Conservation (phyloP, 2,329 filamentous ascomycete genomes). For the Aspergillus terreus region DNA sequence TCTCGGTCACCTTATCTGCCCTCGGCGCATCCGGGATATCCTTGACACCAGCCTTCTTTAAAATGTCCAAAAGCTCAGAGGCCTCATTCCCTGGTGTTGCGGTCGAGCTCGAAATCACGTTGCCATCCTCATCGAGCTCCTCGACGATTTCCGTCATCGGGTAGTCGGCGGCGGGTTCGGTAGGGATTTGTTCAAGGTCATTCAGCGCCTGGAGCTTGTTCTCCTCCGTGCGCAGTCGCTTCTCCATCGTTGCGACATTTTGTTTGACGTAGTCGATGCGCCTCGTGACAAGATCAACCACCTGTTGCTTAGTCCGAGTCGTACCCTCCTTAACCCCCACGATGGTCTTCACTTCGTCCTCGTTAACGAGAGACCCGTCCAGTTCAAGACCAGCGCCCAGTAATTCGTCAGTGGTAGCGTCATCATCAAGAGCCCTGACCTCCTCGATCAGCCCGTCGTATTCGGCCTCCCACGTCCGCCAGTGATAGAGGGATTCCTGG, state of each 20-base stretch:
- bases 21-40: conserved; percentile 36
- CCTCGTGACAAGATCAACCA: conserved; percentile 65
- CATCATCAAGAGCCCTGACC: conserved; percentile 55
- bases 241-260: conserved; percentile 72
- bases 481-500: conserved; percentile 73
- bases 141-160: conserved; percentile 90
- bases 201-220: conserved; percentile 61
- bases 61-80: conserved; percentile 64
- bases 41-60: conserved; percentile 72
- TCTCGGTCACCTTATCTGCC: not conserved
- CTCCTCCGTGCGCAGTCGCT: conserved; percentile 66
- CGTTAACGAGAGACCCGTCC: conserved; percentile 42
- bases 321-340: conserved; percentile 43
- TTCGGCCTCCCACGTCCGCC: conserved; percentile 87
- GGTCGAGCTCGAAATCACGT: conserved; percentile 67
- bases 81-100: conserved; percentile 66
- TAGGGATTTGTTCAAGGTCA: conserved; percentile 56
- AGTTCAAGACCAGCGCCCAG: conserved; percentile 43
- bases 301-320: conserved; percentile 56
- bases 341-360: conserved; percentile 54
- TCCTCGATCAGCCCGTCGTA: conserved; percentile 88
- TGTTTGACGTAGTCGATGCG: conserved; percentile 85
- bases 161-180: conserved; percentile 61
- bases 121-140: conserved; percentile 84
- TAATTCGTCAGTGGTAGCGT: conserved; percentile 53